These are phyloP conservation scores for Lentithecium fluviatile DNA, from an alignment of 495 filamentous ascomycete genomes.

Conservation along the genomic window DNA sequence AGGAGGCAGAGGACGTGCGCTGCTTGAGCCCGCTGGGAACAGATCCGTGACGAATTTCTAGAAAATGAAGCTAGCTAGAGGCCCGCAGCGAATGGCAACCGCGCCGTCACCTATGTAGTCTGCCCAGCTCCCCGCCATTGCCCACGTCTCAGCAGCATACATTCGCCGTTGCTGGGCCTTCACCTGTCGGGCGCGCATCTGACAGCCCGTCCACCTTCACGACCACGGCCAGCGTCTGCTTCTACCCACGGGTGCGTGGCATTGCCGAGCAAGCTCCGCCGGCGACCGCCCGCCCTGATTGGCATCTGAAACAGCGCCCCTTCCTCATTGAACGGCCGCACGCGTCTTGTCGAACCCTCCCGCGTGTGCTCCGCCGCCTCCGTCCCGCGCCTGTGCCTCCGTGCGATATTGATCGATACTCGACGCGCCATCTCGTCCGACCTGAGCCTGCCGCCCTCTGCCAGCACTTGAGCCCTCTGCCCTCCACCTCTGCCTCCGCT, in stretches of 20 bases:
- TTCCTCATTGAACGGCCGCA: constrained; percentile 23
- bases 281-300: constrained; percentile 9
- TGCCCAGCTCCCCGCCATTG: too few relatives aligned
- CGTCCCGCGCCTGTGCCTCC: constrained; percentile 9
- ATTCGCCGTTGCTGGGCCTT: too few relatives aligned
- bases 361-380: constrained; percentile 18
- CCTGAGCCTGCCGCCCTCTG: too few relatives aligned
- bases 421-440: constrained; percentile 1
- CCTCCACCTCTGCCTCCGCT: too few relatives aligned
- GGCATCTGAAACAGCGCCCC: constrained; percentile 25
- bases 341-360: constrained; percentile 24
- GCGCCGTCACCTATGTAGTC: not conserved
- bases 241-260: too few relatives aligned
- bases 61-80: not conserved
- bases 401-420: constrained; percentile 13
- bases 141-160: too few relatives aligned
- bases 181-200: too few relatives aligned
- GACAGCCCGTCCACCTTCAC: too few relatives aligned
- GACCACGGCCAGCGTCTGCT: too few relatives aligned
- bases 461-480: too few relatives aligned
- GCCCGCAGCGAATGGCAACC: not conserved
- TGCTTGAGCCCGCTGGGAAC: too few relatives aligned
- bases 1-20: constrained; percentile 1
- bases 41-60: too few relatives aligned
- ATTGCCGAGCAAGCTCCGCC: constrained; percentile 4